Conservation (phyloP, 2,329 filamentous ascomycete genomes). For the Aureobasidium uvarum region DNA sequence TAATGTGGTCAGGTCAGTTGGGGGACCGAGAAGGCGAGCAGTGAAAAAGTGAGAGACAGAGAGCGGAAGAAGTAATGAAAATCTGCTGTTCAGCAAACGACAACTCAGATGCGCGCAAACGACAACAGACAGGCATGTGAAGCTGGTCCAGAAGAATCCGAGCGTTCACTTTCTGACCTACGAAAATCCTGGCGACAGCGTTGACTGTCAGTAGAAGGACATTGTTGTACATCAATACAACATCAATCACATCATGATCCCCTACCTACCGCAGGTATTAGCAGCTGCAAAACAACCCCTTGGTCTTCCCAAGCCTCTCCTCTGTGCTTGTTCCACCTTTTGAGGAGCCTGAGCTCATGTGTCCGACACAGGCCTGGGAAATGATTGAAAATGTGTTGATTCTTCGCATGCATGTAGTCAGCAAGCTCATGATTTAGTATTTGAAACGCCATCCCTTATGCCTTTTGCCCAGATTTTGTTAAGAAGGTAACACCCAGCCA, state of each 20-base stretch:
- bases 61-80: not conserved
- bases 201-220: not conserved
- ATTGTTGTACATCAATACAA: not conserved
- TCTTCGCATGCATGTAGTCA: constrained; percentile 4
- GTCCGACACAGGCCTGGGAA: not conserved
- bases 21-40: not conserved
- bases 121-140: not conserved
- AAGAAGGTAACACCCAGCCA: not conserved
- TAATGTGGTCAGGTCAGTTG: not conserved
- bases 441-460: constrained; percentile 13
- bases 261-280: not conserved
- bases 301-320: not conserved
- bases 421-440: constrained; percentile 3
- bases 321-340: not conserved
- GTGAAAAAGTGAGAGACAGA: not conserved
- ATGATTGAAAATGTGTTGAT: not conserved
- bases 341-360: not conserved
- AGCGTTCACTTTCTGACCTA: no score
- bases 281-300: not conserved
- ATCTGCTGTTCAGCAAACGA: not conserved
- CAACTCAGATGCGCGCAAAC: not conserved
- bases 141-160: not conserved
- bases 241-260: not conserved
- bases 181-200: not conserved
- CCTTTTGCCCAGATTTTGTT: not conserved